A percentile compares a stretch with the other conserved stretches of the same genome.
These are phyloP conservation scores for Aphanocladium album DNA, from an alignment of 2,329 filamentous ascomycete genomes.

Conservation along the genomic window DNA sequence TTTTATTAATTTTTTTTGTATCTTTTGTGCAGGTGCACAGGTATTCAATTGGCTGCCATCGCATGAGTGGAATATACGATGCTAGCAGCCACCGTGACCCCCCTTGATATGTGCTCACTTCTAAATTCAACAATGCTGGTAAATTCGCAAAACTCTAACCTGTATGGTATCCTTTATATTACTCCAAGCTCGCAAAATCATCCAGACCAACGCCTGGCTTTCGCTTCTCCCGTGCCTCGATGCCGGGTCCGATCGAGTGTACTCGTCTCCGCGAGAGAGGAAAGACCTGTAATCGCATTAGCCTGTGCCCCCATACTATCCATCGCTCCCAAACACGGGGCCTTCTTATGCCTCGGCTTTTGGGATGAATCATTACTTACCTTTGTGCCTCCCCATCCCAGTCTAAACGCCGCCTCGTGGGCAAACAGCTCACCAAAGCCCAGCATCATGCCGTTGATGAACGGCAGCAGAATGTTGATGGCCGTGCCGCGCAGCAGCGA, in stretches of 20 bases:
- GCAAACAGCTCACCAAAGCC: conserved; percentile 96
- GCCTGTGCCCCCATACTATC: background rate
- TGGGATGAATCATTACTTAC: too few species aligned
- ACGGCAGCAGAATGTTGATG: conserved; percentile 92
- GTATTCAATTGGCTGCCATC: background rate
- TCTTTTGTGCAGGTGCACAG: background rate
- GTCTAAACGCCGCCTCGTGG: conserved; percentile 86
- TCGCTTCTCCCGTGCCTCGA: conserved; percentile 69
- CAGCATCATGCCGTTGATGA: conserved; percentile 97
- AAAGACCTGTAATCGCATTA: conserved; percentile 44
- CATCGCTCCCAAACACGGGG: too few species aligned
- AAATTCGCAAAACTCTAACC: background rate
- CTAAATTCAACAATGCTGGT: background rate
- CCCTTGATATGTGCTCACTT: background rate
- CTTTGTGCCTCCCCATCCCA: conserved; percentile 93
- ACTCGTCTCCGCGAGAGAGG: conserved; percentile 55
- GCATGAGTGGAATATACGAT: background rate
- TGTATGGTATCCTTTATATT: background rate
- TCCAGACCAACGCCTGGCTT: conserved; percentile 43
- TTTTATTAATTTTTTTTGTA: conserved; percentile 1
- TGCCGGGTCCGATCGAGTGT: conserved; percentile 70
- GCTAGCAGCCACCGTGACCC: background rate
- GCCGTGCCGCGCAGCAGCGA: conserved; percentile 79
- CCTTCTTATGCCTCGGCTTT: too few species aligned
- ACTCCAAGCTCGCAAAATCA: conserved; percentile 59